Percentiles rank a stretch among this genome's conserved stretches.
Conservation (phyloP, 208 protist genomes). For the Spironucleus salmonicida region DNA sequence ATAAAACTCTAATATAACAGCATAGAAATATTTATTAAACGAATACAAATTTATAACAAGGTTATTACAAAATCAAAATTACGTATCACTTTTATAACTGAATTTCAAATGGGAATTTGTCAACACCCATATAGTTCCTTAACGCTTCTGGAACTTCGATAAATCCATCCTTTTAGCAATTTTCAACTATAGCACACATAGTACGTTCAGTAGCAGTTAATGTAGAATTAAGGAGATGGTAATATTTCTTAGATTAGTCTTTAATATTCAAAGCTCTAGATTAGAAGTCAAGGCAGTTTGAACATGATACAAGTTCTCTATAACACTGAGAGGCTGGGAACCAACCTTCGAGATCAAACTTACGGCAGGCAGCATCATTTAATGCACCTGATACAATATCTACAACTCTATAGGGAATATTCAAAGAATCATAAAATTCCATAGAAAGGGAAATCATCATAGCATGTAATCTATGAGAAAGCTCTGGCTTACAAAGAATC, state of each 20-base stretch:
- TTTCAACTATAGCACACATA: constrained; percentile 97
- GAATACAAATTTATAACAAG: too few species aligned
- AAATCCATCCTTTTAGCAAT: constrained; percentile 84
- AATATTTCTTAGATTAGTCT: constrained; percentile 56
- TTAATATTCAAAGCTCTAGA: constrained; percentile 59
- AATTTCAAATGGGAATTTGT: constrained; percentile 50
- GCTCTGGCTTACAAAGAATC: constrained; percentile 58
- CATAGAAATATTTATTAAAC: too few species aligned
- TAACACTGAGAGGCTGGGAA: constrained; percentile 83
- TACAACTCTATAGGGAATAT: constrained; percentile 71
- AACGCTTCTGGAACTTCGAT: constrained; percentile 57
- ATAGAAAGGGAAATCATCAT: constrained; percentile 67
- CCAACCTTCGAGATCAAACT: constrained; percentile 97
- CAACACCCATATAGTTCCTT: constrained; percentile 55
- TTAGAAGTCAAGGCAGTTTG: constrained; percentile 99
- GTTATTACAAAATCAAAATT: too few species aligned
- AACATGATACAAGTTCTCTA: constrained; percentile 96
- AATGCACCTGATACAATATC: constrained; percentile 71
- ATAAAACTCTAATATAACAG: too few species aligned
- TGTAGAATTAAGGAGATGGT: constrained; percentile 97
- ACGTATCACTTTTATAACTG: too few species aligned
- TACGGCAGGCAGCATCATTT: constrained; percentile 97
- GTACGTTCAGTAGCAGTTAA: constrained; percentile 82
- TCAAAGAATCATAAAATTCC: constrained; percentile 73
- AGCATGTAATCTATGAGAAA: constrained; percentile 66